A percentile compares a stretch with the other conserved stretches of the same genome.
These are phyloP conservation scores for Candida orba DNA, from an alignment of 805 yeast genomes.

Conservation along the genomic window DNA sequence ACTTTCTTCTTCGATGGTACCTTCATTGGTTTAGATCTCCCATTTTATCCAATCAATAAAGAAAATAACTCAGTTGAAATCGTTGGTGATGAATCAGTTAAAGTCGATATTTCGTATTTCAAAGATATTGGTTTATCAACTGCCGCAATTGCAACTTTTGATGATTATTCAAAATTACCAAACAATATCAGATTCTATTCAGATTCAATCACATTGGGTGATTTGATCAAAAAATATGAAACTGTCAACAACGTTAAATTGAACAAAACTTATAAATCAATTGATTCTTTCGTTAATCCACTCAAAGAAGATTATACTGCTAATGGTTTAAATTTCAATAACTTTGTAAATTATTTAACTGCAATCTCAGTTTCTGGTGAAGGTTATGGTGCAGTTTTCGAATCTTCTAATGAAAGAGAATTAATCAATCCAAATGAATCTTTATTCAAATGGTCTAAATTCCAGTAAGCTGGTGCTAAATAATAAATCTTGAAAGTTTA, in stretches of 20 bases:
- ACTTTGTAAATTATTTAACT: constrained; percentile 33
- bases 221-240: constrained; percentile 35
- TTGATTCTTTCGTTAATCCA: neutral
- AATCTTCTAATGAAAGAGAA: constrained; percentile 30
- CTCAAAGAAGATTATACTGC: constrained; percentile 3
- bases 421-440: constrained; percentile 39
- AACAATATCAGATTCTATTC: constrained; percentile 37
- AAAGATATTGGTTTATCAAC: constrained; percentile 38
- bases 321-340: constrained; percentile 24
- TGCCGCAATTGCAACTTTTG: constrained; percentile 33
- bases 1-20: constrained; percentile 31
- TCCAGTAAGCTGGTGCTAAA: neutral
- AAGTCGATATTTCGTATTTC: constrained; percentile 30
- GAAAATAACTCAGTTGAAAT: constrained; percentile 16
- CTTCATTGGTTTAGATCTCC: constrained; percentile 20
- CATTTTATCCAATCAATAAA: constrained; percentile 32
- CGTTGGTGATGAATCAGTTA: constrained; percentile 34
- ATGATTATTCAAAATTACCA: constrained; percentile 33
- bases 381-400: constrained; percentile 32
- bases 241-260: constrained; percentile 29
- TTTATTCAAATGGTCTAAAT: constrained; percentile 38
- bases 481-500: too few species aligned
- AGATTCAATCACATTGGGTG: constrained; percentile 31
- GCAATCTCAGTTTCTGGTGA: constrained; percentile 31
- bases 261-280: constrained; percentile 21